Conservation (phyloP, 2,329 filamentous ascomycete genomes). For the Coleophoma cylindrospora region DNA sequence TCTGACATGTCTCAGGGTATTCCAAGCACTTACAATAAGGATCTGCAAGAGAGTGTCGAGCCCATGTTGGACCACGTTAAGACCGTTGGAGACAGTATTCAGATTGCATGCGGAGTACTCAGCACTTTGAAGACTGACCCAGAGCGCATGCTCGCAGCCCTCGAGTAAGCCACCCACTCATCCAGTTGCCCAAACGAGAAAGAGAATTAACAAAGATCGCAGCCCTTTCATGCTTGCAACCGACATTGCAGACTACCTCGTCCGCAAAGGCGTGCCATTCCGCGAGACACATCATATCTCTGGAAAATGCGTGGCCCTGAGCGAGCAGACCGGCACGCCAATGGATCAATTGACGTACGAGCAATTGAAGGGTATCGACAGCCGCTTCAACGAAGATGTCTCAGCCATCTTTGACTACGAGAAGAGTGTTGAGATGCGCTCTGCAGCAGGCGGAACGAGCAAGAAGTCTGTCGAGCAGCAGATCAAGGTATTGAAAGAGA, state of each 20-base stretch:
- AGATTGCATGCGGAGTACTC: conserved; percentile 78
- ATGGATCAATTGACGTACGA: conserved; percentile 67
- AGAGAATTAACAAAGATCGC: background rate
- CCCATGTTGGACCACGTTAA: conserved; percentile 81
- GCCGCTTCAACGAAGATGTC: conserved; percentile 67
- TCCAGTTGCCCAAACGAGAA: background rate
- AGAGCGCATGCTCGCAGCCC: conserved; percentile 71
- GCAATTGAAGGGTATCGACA: conserved; percentile 64
- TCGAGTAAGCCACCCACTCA: conserved; percentile 59
- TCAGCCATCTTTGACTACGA: conserved; percentile 73
- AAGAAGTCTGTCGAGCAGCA: conserved; percentile 61
- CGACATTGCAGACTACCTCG: conserved; percentile 60
- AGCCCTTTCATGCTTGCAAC: conserved; percentile 68
- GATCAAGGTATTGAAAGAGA: conserved; percentile 44
- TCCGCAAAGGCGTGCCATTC: conserved; percentile 68
- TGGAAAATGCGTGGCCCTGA: conserved; percentile 66
- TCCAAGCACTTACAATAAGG: conserved; percentile 84
- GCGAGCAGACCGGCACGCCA: conserved; percentile 58
- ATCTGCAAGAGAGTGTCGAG: conserved; percentile 83
- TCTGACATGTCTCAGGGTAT: conserved; percentile 48
- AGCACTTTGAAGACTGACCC: conserved; percentile 65
- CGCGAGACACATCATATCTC: conserved; percentile 77
- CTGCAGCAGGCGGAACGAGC: conserved; percentile 74
- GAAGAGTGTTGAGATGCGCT: conserved; percentile 73
- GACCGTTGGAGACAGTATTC: conserved; percentile 74